Evolutionary conservation across 1,284 basidiomycete genomes (phyloP).

Genomic region (Cerioporus squamosus): DNA sequence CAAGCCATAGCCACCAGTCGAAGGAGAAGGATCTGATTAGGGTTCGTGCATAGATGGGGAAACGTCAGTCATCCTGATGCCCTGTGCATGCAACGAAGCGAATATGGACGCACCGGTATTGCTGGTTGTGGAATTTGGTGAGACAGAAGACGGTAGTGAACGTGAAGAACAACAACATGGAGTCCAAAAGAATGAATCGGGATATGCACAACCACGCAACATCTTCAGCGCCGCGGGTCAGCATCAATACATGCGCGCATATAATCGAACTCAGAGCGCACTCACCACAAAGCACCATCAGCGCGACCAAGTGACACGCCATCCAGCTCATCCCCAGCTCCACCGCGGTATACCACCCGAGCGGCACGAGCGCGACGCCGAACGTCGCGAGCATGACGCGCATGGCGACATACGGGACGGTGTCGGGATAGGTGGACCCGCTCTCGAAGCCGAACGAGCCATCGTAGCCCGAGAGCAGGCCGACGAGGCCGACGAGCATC

Average conservation of each 20-base stretch:
- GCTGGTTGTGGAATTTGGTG: conserved; percentile 96
- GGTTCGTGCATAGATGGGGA: neutral
- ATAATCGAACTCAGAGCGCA: conserved; percentile 15
- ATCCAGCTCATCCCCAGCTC: conserved; percentile 92
- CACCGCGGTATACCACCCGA: conserved; percentile 97
- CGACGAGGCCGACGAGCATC: conserved; percentile 96
- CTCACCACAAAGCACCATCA: conserved; percentile 93
- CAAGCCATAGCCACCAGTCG: conserved; percentile 97
- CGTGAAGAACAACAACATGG: conserved; percentile 98
- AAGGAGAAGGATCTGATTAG: conserved; percentile 79
- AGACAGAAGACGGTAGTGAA: conserved; percentile 96
- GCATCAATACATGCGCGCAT: conserved; percentile 3
- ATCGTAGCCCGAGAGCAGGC: conserved; percentile 90
- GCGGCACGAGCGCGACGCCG: conserved; percentile 93
- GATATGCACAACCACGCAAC: conserved; percentile 97
- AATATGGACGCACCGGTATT: conserved; percentile 70
- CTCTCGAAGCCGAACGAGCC: conserved; percentile 96
- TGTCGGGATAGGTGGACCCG: conserved; percentile 83
- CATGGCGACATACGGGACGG: conserved; percentile 94
- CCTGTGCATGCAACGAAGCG: too few species aligned
- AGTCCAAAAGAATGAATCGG: conserved; percentile 96
- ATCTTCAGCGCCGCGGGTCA: conserved; percentile 52
- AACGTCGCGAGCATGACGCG: conserved; percentile 93
- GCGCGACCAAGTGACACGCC: conserved; percentile 88
- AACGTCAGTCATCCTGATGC: neutral